phyloP scores from a whole-genome alignment of 1,284 basidiomycete genomes.

The Trametes hirsuta region DNA sequence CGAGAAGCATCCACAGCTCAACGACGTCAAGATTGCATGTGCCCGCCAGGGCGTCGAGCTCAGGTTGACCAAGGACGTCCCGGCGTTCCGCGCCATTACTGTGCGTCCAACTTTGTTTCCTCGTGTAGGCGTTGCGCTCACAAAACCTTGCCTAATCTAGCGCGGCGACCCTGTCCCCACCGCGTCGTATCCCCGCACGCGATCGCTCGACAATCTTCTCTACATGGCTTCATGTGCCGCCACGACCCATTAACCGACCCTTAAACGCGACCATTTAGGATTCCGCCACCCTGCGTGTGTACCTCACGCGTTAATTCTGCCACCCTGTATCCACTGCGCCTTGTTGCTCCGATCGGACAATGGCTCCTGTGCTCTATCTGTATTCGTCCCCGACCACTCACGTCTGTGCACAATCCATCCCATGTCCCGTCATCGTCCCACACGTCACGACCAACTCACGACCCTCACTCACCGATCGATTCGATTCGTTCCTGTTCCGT shows the following conservation, averaged over 20 bases:
- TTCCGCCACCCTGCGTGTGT: background rate
- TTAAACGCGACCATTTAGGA: slow-evolving; percentile 12
- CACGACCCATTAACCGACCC: slow-evolving; percentile 19
- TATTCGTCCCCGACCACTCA: slow-evolving; percentile 14
- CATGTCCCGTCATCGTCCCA: slow-evolving; percentile 8
- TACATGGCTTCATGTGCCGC: slow-evolving; percentile 26
- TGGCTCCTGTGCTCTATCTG: slow-evolving; percentile 22
- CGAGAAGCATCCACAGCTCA: slow-evolving; percentile 29
- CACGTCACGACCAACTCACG: slow-evolving; percentile 28
- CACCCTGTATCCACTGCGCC: slow-evolving; percentile 20
- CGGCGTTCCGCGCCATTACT: slow-evolving; percentile 30
- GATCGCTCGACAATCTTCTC: slow-evolving; percentile 24
- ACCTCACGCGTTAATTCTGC: slow-evolving; percentile 14
- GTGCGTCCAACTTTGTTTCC: slow-evolving; percentile 20
- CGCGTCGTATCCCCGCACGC: slow-evolving; percentile 24
- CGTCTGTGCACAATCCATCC: slow-evolving; percentile 10
- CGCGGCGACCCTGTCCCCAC: slow-evolving; percentile 25
- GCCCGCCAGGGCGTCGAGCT: slow-evolving; percentile 32
- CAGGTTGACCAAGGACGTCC: slow-evolving; percentile 27
- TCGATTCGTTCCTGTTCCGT: background rate
- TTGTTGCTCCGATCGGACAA: slow-evolving; percentile 19
- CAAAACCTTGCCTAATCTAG: slow-evolving; percentile 4
- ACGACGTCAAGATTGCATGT: slow-evolving; percentile 33
- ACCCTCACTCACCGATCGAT: slow-evolving; percentile 18
- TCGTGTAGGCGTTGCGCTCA: slow-evolving; percentile 14